phyloP scores from a whole-genome alignment of 768 basidiomycete genomes.

The Tulasnella sp. region DNA sequence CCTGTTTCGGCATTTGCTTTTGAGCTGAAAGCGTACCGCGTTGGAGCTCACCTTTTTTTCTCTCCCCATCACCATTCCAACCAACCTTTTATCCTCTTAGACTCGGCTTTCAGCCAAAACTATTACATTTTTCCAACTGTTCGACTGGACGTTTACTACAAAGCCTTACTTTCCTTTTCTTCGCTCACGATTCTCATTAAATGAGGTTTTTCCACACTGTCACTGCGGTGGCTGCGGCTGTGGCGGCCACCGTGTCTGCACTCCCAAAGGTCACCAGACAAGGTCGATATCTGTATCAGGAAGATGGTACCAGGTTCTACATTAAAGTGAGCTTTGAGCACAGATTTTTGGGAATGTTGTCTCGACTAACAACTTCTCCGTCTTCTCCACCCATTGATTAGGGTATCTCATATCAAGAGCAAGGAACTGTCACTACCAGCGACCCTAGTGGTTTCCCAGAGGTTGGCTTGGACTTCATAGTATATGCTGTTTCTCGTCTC shows the following conservation, averaged over 20 bases:
- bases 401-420: slow-evolving; percentile 71
- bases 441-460: slow-evolving; percentile 45
- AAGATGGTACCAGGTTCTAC: slow-evolving; percentile 65
- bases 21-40: too few species aligned
- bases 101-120: too few species aligned
- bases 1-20: too few species aligned
- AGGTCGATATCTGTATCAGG: slow-evolving; percentile 72
- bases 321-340: slow-evolving; percentile 39
- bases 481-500: not conserved
- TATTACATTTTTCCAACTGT: too few species aligned
- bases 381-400: slow-evolving; percentile 7
- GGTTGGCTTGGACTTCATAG: not conserved
- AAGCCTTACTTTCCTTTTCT: not conserved
- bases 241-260: slow-evolving; percentile 45
- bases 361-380: not conserved
- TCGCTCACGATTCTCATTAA: not conserved
- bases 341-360: not conserved
- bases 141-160: too few species aligned
- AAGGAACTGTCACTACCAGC: slow-evolving; percentile 37
- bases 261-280: slow-evolving; percentile 52
- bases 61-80: too few species aligned
- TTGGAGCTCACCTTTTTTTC: too few species aligned
- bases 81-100: too few species aligned
- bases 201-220: slow-evolving; percentile 11
- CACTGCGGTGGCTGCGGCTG: slow-evolving; percentile 25